phyloP scores from a whole-genome alignment of 1,139 yeast genomes.

The Diutina catenulata region DNA sequence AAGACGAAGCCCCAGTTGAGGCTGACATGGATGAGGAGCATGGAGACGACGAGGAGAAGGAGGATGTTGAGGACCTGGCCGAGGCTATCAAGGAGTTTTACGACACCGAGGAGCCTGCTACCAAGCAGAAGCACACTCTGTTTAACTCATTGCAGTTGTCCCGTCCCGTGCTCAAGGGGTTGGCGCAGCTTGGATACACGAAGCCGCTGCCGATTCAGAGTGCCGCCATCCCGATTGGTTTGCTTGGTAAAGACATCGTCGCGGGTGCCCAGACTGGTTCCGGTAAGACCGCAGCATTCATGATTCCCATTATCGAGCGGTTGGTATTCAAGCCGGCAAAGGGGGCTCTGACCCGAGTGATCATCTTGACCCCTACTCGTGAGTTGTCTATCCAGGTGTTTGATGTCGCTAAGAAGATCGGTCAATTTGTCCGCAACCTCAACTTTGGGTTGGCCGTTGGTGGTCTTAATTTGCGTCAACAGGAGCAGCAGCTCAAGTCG shows the following conservation, averaged over 20 bases:
- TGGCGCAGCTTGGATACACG: slow-evolving; percentile 67
- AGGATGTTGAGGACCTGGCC: slow-evolving; percentile 26
- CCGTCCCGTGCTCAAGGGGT: slow-evolving; percentile 79
- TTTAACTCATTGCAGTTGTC: slow-evolving; percentile 76
- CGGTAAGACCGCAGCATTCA: slow-evolving; percentile 97
- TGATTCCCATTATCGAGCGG: slow-evolving; percentile 93
- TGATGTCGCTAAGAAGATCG: slow-evolving; percentile 83
- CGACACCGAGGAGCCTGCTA: slow-evolving; percentile 42
- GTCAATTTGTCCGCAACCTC: slow-evolving; percentile 62
- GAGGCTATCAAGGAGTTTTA: slow-evolving; percentile 62
- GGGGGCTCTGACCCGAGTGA: slow-evolving; percentile 77
- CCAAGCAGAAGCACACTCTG: slow-evolving; percentile 39
- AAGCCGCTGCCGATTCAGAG: slow-evolving; percentile 91
- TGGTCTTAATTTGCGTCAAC: slow-evolving; percentile 89
- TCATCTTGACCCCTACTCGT: slow-evolving; percentile 91
- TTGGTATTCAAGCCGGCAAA: slow-evolving; percentile 79
- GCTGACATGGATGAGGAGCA: slow-evolving; percentile 21
- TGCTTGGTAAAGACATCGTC: slow-evolving; percentile 85
- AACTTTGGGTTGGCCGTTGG: slow-evolving; percentile 93
- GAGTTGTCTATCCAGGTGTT: slow-evolving; percentile 93
- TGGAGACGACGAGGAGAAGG: slow-evolving; percentile 5
- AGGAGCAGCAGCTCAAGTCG: slow-evolving; percentile 82
- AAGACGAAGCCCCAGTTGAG: slow-evolving; percentile 17
- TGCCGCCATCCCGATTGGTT: slow-evolving; percentile 86
- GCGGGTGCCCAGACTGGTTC: slow-evolving; percentile 99